Percentiles rank a stretch among this genome's conserved stretches.
Conservation (phyloP, 768 basidiomycete genomes). For the Leucogyrophana mollusca region DNA sequence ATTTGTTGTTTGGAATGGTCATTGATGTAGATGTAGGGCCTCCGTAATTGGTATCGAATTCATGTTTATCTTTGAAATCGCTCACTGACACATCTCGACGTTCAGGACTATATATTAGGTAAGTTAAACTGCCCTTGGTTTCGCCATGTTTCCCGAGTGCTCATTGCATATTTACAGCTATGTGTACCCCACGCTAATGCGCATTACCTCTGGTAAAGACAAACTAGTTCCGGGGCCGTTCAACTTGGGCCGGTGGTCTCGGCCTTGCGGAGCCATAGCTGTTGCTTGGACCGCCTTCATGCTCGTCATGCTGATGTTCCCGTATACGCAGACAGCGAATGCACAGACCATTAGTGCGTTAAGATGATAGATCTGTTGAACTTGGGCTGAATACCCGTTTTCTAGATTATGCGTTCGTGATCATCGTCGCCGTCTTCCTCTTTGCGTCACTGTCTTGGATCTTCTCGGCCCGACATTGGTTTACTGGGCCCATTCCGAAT, state of each 20-base stretch:
- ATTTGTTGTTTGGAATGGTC: not conserved
- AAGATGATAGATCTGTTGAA: too few species aligned
- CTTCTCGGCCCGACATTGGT: slow-evolving; percentile 34
- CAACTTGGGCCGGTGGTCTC: slow-evolving; percentile 22
- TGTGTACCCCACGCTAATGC: slow-evolving; percentile 34
- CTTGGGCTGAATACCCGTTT: too few species aligned
- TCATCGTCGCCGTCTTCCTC: slow-evolving; percentile 29
- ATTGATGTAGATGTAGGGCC: slow-evolving; percentile 14
- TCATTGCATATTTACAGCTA: slow-evolving; percentile 12
- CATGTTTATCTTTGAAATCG: too few species aligned
- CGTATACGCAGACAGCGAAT: slow-evolving; percentile 17
- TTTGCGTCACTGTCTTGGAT: slow-evolving; percentile 32
- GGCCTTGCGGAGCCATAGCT: slow-evolving; percentile 27
- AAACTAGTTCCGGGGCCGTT: slow-evolving; percentile 35
- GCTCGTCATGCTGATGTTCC: slow-evolving; percentile 33
- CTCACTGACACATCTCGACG: too few species aligned
- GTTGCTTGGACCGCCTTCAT: slow-evolving; percentile 34
- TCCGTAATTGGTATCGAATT: slow-evolving; percentile 16
- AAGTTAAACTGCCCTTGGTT: slow-evolving; percentile 14
- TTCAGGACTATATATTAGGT: slow-evolving; percentile 1
- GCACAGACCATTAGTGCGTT: slow-evolving; percentile 34
- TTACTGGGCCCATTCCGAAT: slow-evolving; percentile 32
- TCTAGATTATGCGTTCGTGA: slow-evolving; percentile 28
- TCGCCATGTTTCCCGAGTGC: slow-evolving; percentile 33
- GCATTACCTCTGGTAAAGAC: slow-evolving; percentile 33